Base-by-base conservation (phyloP, 805 yeast genomes). In the Starmerella vaccinii region DNA sequence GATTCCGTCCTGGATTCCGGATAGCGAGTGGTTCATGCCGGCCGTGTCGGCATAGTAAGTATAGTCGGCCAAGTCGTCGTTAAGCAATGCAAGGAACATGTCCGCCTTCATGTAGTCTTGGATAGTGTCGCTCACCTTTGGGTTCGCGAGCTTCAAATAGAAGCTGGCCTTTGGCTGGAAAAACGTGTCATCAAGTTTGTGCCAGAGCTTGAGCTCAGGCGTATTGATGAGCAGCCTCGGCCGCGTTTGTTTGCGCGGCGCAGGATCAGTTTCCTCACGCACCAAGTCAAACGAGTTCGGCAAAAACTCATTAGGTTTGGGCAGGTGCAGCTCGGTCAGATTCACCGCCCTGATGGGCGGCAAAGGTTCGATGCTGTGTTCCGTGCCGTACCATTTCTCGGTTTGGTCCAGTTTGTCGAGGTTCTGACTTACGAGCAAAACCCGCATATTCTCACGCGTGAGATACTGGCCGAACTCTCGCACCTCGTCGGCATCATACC, bases 311-410 rank as follows among this genome's bases (percentile, higher is more conserved):
- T 90, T 90, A n/a, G 73, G 76, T 3, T 67, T 69, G 2, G 97
- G 96, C 51, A 84, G 69, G 52, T 74, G 77, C 30, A 84, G 67
- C 19, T n/a, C 24, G 63, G 61, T 49, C 67, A 64, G 29, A 3
- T 19, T 27, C 18, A 35, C 30, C 9, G 37, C 21, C 23, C 22
- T 10, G 13, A 55, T 13, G 9, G n/a, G 2, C 2, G 45, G 49
- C 35, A 85, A 60, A 15, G 70, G 68, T 10, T 67, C 71, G 39
- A 74, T 64, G 2, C 75, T 67, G 63, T 87, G 85, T 58, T 84
- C 83, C 0, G 97, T 87, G 3, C 95, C 95, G 63, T 92, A 90
- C 95, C 96, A 90, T 61, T 78, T 73, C 64, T 90, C 98, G 19
- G 62, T 71, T 15, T 67, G 56, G 49, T 72, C 69, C 43, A 76